These are phyloP conservation scores for Murraya paniculata DNA, from an alignment of 345 rosid species.

Conservation along the genomic window DNA sequence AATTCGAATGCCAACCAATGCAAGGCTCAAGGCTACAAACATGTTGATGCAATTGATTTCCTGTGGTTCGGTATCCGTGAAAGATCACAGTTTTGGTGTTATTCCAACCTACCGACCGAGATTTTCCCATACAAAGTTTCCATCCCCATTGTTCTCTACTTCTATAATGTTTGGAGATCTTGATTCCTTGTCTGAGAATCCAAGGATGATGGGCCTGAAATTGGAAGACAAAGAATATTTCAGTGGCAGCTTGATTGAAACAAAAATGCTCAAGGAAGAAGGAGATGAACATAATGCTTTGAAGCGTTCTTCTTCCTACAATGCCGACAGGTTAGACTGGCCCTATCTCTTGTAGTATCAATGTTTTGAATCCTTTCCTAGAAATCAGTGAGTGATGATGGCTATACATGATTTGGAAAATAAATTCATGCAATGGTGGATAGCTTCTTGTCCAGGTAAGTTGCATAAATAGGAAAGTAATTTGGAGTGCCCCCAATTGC, in stretches of 20 bases:
- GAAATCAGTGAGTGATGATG: background rate
- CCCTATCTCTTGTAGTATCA: background rate
- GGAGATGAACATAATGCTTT: slow-evolving; percentile 47
- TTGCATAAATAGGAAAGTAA: too few relatives aligned
- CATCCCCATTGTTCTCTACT: slow-evolving; percentile 66
- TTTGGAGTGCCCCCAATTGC: too few relatives aligned
- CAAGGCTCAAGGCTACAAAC: slow-evolving; percentile 70
- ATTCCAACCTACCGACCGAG: slow-evolving; percentile 77
- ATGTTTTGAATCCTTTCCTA: background rate
- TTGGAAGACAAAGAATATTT: slow-evolving; percentile 87
- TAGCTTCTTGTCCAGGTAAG: background rate
- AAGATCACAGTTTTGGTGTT: slow-evolving; percentile 82
- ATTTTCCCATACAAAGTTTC: slow-evolving; percentile 64
- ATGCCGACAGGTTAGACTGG: slow-evolving; percentile 77
- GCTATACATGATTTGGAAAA: background rate
- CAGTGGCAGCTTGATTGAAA: slow-evolving; percentile 91
- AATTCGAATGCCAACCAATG: slow-evolving; percentile 50
- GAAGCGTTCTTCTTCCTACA: slow-evolving; percentile 93
- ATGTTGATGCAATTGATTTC: slow-evolving; percentile 93
- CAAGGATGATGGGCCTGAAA: slow-evolving; percentile 65
- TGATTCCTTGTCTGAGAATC: slow-evolving; percentile 77
- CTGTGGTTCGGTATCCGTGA: slow-evolving; percentile 92
- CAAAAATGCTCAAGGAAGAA: slow-evolving; percentile 51
- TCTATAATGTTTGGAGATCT: slow-evolving; percentile 77
- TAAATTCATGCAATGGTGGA: background rate